Base-by-base conservation (phyloP, 1,139 yeast species). In the Taphrina flavorubra region DNA sequence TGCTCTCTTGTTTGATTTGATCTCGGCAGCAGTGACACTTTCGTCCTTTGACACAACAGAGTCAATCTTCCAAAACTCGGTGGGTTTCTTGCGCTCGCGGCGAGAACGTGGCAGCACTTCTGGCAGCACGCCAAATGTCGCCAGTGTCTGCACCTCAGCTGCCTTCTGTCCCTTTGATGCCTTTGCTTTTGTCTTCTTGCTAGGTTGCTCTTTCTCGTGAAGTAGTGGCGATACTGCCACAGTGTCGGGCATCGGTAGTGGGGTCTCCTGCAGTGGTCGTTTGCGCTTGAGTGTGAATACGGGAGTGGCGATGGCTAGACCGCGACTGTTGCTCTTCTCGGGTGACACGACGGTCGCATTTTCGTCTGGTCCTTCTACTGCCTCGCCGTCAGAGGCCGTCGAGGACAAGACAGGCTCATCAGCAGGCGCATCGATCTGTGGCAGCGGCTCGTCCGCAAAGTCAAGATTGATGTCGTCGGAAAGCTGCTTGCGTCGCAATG, bases 381-480 rank as follows among this genome's bases (percentile, higher is more conserved):
- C 47, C 18, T 44, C 47, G 8, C 20, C 36, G 8, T 49, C 53
- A 20, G 53, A 10, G 3, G 36, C 53, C 8, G 34, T 8, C 36
- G n/a, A 8, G 13, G 36, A 49, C n/a, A 8, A 11, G 8, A 7
- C 47, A 6, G 18, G 18, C 47, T 44, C 47, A n/a, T 14, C n/a
- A 8, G 16, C 51, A 14, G 46, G 51, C 11, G 20, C 39, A 18
- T 13, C 40, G 46, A 37, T 18, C 31, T 31, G 51, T n/a, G 49
- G 39, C 49, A 11, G 10, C 5, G 36, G 25, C n/a, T 20, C 36
- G 40, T 11, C 16, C 10, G 44, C 51, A 36, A 40, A 39, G 60
- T 58, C 62, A n/a, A 58, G 42, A n/a, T 25, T 20, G 53, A 58
- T 58, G 40, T 58, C 62, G 20, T 58, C 62, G 5, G 62, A 58